These are phyloP conservation scores for Patellifolia procumbens DNA, from an alignment of 179 eudicot genomes.

Conservation along the genomic window DNA sequence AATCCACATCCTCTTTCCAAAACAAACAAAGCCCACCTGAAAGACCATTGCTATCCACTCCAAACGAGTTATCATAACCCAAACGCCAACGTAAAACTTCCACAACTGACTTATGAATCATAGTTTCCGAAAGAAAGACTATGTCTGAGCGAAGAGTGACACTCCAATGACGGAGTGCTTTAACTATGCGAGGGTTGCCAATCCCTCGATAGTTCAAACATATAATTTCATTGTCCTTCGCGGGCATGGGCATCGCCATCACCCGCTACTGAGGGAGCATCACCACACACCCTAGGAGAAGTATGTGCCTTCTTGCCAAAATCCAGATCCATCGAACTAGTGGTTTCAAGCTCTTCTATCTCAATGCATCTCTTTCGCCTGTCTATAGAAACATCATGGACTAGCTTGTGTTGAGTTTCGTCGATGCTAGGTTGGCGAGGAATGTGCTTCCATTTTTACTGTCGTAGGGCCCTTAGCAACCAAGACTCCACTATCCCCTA, in stretches of 20 bases:
- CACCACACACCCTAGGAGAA: too few relatives aligned
- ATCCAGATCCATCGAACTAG: too few relatives aligned
- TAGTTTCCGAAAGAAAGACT: background rate
- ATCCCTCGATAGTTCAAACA: constrained; percentile 3
- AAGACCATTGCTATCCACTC: background rate
- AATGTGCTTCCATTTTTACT: too few relatives aligned
- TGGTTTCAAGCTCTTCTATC: too few relatives aligned
- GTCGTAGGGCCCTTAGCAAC: too few relatives aligned
- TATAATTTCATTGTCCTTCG: background rate
- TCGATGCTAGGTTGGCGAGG: too few relatives aligned
- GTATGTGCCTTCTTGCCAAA: too few relatives aligned
- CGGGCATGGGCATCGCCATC: background rate
- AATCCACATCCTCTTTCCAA: background rate
- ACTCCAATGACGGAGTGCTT: background rate
- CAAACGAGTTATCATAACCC: background rate
- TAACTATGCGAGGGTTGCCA: background rate
- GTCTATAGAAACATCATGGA: too few relatives aligned
- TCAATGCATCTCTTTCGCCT: too few relatives aligned
- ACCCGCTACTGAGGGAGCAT: background rate
- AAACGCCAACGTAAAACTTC: too few relatives aligned
- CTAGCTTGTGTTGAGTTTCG: too few relatives aligned
- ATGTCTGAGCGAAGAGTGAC: background rate
- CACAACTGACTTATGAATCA: background rate
- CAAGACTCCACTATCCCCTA: too few relatives aligned
- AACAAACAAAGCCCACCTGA: background rate